Base-by-base conservation (phyloP, 164 flowering plant genomes). In the Platanus orientalis region DNA sequence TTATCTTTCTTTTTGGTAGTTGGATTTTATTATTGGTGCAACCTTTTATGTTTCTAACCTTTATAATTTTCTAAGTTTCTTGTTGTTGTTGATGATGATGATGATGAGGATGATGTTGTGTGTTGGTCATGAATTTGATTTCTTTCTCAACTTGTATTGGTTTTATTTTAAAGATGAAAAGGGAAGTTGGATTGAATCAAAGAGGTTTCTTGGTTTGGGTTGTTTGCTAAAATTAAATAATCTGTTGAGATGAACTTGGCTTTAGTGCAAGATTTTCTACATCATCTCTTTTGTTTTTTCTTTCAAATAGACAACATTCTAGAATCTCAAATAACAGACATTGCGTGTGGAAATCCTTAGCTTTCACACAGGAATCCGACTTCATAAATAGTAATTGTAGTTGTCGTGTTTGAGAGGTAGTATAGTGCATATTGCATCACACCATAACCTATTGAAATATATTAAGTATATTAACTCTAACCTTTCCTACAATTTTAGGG, bases 201-300 rank as follows among this genome's bases (percentile, higher is more conserved):
- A 45, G 44, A 39, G 62, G 36, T 29, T 57, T 58, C 34, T 48
- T 23, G 63, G 69, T 64, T 68, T 67, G 53, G 50, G 66, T 75
- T 28, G 42, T 36, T 71, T 60, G 30, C 67, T 67, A 61, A 61
- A 68, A 42, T 67, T 57, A 60, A 69, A 27, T 7, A 66, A 55
- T 57, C 72, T 63, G 69, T 63, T 68, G 23, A 10, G 55, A 29
- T 25, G 30, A 50, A 48, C 57, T 72, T 72, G 75, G 67, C 71
- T 58, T 67, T 62, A 71, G 25, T 30, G 60, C 54, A 36, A 16
- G 60, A 67, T 60, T 47, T 48, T 29, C 26, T 27, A 42, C 44
- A 40, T n/a, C 7, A 52, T 26, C 52, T 52, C 3, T 54, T 54
- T 64, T 64, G 47, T 20, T 64, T 39, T 60, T 30, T 49, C 24